Conservation (phyloP, 345 rosid species). For the Salix koriyanagi region DNA sequence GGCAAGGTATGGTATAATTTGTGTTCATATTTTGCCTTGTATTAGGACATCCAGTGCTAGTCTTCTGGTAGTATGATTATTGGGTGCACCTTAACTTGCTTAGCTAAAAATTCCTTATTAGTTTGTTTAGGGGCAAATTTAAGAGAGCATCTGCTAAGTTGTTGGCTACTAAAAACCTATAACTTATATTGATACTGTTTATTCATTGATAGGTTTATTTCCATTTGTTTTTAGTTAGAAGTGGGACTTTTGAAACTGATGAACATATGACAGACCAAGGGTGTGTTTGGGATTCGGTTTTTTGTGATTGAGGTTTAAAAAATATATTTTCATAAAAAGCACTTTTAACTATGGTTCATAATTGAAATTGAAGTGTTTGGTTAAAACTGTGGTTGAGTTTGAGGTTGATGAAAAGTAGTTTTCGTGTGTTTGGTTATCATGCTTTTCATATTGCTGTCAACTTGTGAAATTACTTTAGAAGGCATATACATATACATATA, state of each 20-base stretch:
- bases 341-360: too few species aligned
- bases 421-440: too few species aligned
- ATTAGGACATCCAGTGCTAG: neutral
- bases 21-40: neutral
- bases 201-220: neutral
- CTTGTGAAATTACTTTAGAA: too few species aligned
- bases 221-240: neutral
- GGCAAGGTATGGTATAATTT: constrained; percentile 42
- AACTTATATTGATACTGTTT: neutral
- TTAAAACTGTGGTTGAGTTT: too few species aligned
- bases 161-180: neutral
- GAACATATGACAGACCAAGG: neutral
- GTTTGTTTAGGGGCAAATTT: neutral
- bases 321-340: too few species aligned
- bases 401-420: too few species aligned
- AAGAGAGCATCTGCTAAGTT: neutral
- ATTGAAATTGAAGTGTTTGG: too few species aligned
- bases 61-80: neutral
- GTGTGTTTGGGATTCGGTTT: too few species aligned
- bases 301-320: too few species aligned
- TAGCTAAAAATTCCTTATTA: neutral
- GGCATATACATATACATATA: too few species aligned
- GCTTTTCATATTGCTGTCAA: too few species aligned
- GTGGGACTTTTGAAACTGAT: neutral
- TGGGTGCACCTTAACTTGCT: neutral